Evolutionary conservation across 495 filamentous ascomycete genomes (phyloP).

Genomic region (Clohesyomyces aquaticus): DNA sequence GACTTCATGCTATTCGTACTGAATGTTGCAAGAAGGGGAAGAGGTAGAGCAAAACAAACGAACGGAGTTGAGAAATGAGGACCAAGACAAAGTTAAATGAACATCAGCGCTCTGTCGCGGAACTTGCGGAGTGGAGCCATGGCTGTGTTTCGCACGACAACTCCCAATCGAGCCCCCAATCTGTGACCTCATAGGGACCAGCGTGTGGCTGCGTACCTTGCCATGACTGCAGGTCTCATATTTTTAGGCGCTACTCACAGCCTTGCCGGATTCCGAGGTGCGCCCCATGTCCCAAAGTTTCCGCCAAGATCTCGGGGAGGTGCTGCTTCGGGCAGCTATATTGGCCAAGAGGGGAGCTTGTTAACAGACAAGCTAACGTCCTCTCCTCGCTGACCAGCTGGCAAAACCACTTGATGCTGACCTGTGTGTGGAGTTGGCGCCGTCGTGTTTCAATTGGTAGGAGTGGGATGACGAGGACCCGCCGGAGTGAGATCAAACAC

Average conservation of each 20-base stretch:
- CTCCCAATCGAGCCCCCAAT: neutral
- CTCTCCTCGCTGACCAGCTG: no score
- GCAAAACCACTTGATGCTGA: no score
- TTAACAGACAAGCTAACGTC: no score
- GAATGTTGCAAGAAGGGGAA: neutral
- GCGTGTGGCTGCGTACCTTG: slow-evolving; percentile 10
- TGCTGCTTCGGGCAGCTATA: no score
- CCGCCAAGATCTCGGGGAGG: no score
- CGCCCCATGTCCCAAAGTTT: neutral
- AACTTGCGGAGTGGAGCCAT: slow-evolving; percentile 11
- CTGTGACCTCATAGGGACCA: slow-evolving; percentile 27
- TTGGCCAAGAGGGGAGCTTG: no score
- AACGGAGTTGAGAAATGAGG: neutral
- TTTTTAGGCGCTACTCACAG: neutral
- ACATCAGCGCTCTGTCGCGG: slow-evolving; percentile 1
- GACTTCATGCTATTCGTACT: neutral
- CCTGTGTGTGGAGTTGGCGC: no score
- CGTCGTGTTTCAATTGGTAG: no score
- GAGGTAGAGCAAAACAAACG: neutral
- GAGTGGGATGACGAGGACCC: no score
- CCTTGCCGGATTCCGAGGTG: neutral
- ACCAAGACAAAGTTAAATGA: neutral
- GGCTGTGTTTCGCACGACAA: slow-evolving; percentile 24
- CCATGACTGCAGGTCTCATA: slow-evolving; percentile 3
- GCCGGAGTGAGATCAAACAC: no score